Percentiles rank a stretch among this genome's conserved stretches.
These are phyloP conservation scores for Fusarium fracticaudum DNA, from an alignment of 2,329 filamentous ascomycete genomes.

Conservation along the genomic window DNA sequence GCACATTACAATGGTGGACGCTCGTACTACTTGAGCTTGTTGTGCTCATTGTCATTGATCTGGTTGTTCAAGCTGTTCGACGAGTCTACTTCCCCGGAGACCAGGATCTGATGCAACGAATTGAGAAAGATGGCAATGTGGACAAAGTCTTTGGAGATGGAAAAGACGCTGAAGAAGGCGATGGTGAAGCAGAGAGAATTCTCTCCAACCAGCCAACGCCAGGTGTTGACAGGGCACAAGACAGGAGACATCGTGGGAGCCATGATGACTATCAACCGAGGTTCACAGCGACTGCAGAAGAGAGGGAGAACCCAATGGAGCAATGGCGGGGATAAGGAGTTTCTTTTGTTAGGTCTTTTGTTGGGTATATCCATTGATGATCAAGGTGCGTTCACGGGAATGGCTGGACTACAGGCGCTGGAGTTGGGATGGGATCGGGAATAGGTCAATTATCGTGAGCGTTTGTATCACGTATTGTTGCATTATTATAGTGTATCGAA, in stretches of 20 bases:
- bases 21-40: constrained; percentile 72
- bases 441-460: constrained; percentile 1
- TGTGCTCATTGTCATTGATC: constrained; percentile 74
- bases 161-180: constrained; percentile 25
- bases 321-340: constrained; percentile 23
- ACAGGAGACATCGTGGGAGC: constrained; percentile 30
- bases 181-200: not conserved
- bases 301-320: constrained; percentile 45
- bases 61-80: constrained; percentile 72
- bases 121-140: constrained; percentile 72
- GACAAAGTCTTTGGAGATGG: constrained; percentile 60
- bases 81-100: constrained; percentile 80
- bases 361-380: constrained; percentile 5
- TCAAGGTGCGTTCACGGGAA: constrained; percentile 1
- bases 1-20: constrained; percentile 79
- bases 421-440: constrained; percentile 8
- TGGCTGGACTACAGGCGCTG: not conserved
- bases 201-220: not conserved
- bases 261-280: constrained; percentile 46
- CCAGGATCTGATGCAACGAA: constrained; percentile 83
- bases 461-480: not conserved
- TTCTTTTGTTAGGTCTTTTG: constrained; percentile 17
- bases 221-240: constrained; percentile 15
- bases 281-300: constrained; percentile 48
- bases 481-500: not conserved